phyloP scores from a whole-genome alignment of 306 rosid genomes.

The Arachis stenosperma region DNA sequence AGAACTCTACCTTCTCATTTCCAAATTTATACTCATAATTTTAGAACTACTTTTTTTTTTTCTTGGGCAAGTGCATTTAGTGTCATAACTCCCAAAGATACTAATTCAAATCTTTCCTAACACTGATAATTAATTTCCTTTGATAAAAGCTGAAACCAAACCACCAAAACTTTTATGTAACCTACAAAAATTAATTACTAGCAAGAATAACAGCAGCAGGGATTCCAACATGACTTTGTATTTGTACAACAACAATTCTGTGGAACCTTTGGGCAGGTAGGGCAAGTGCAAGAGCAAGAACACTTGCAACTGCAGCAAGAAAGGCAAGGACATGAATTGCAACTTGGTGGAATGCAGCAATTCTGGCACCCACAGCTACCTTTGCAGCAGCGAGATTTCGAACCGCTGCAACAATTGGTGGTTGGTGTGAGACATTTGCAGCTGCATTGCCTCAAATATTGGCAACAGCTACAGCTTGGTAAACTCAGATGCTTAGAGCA shows the following conservation, averaged over 20 bases:
- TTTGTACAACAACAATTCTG: constrained; percentile 54
- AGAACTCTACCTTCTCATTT: neutral
- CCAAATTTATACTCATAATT: constrained; percentile 21
- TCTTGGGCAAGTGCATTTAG: neutral
- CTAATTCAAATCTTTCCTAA: too few relatives aligned
- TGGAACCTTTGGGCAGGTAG: constrained; percentile 52
- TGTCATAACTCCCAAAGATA: too few relatives aligned
- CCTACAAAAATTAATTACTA: constrained; percentile 24
- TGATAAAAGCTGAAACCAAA: too few relatives aligned
- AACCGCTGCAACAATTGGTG: constrained; percentile 46
- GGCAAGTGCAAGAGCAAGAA: constrained; percentile 56
- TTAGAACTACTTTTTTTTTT: neutral
- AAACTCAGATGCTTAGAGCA: constrained; percentile 46
- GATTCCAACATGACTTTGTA: constrained; percentile 59
- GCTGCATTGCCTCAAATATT: constrained; percentile 14
- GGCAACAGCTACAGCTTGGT: constrained; percentile 46
- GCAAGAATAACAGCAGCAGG: constrained; percentile 56
- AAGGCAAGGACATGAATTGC: constrained; percentile 54
- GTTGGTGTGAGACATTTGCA: constrained; percentile 49
- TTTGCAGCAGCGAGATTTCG: constrained; percentile 52
- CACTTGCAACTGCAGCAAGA: constrained; percentile 67
- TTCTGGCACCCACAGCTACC: constrained; percentile 42
- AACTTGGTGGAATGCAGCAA: constrained; percentile 39
- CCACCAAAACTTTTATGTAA: too few relatives aligned
- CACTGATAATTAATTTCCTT: too few relatives aligned